These are phyloP conservation scores for Tolypocladium endophyticum DNA, from an alignment of 2,329 filamentous ascomycete species.

Conservation along the genomic window DNA sequence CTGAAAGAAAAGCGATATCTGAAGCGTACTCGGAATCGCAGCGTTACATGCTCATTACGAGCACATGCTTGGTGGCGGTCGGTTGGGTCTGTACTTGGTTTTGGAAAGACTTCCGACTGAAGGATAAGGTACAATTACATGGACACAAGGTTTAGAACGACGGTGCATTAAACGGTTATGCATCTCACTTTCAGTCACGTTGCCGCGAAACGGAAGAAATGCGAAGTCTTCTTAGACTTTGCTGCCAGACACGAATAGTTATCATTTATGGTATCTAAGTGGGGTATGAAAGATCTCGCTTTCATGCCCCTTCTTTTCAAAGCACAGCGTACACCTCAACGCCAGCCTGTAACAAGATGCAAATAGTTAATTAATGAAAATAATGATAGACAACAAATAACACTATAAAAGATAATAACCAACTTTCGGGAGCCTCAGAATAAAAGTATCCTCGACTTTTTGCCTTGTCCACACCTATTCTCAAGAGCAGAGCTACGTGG, in stretches of 20 bases:
- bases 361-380: not conserved
- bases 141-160: not conserved
- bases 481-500: not conserved
- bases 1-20: not conserved
- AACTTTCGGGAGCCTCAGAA: no score
- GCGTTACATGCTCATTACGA: slow-evolving; percentile 1
- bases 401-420: not conserved
- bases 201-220: not conserved
- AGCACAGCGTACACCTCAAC: not conserved
- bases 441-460: not conserved
- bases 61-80: not conserved
- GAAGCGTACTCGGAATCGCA: not conserved
- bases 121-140: not conserved
- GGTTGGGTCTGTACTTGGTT: not conserved
- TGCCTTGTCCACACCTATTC: not conserved
- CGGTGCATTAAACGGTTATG: not conserved
- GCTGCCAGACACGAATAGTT: not conserved
- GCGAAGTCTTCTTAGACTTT: not conserved
- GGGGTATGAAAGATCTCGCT: not conserved
- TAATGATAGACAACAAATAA: not conserved
- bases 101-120: not conserved
- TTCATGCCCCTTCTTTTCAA: not conserved
- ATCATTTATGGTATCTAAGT: not conserved
- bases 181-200: not conserved
- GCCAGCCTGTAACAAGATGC: not conserved